phyloP scores from a whole-genome alignment of 2,329 filamentous ascomycete species.

The Diaporthe vaccinii region DNA sequence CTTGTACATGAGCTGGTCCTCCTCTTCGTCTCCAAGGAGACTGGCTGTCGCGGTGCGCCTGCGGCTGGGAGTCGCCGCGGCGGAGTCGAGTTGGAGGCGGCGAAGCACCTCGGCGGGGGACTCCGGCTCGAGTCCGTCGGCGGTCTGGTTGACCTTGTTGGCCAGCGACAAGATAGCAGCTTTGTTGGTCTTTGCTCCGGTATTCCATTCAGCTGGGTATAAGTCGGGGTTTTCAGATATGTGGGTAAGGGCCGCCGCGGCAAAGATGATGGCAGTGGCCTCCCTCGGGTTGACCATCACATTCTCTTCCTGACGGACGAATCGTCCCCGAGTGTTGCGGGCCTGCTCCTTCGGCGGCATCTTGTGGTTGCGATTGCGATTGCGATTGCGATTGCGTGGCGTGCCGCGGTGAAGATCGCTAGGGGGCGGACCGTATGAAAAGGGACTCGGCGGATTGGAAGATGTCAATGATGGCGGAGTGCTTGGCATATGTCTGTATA shows the following conservation, averaged over 20 bases:
- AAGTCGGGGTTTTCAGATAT: neutral
- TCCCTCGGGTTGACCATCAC: neutral
- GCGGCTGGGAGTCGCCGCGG: neutral
- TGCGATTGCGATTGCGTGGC: neutral
- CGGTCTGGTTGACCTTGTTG: neutral
- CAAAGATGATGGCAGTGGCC: neutral
- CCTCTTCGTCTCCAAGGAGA: neutral
- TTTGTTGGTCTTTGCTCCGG: too few species aligned
- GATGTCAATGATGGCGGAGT: neutral
- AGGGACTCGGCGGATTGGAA: neutral
- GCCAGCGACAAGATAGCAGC: neutral
- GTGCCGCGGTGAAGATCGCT: neutral
- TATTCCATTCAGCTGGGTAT: neutral
- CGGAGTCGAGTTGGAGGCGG: neutral
- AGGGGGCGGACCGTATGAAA: neutral
- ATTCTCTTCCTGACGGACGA: neutral
- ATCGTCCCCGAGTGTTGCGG: neutral
- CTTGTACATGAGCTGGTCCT: neutral
- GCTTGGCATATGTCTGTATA: neutral
- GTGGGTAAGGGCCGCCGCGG: neutral
- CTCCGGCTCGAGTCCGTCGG: neutral
- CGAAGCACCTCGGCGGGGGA: neutral
- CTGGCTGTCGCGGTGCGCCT: neutral
- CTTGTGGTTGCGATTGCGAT: too few species aligned
- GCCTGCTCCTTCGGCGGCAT: neutral